These are phyloP conservation scores for Trichoderma sp. DNA, from an alignment of 2,329 filamentous ascomycete genomes.

Conservation along the genomic window DNA sequence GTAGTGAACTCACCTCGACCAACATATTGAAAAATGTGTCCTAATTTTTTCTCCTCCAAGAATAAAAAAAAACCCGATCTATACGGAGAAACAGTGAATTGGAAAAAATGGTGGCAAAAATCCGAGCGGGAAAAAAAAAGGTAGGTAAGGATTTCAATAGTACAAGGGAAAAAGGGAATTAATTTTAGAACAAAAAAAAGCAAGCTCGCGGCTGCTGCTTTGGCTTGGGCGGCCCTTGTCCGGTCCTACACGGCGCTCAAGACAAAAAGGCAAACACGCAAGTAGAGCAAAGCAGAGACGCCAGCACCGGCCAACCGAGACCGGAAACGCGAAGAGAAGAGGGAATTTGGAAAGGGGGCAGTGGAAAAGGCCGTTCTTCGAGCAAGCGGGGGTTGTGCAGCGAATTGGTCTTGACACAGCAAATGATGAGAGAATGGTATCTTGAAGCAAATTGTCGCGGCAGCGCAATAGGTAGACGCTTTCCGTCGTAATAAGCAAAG, in stretches of 20 bases:
- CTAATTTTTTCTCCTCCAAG: conserved; percentile 1
- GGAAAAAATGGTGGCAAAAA: conserved; percentile 23
- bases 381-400: background rate
- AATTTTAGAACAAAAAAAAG: background rate
- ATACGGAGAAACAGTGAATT: conserved; percentile 4
- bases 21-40: conserved; percentile 33
- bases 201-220: background rate
- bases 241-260: background rate
- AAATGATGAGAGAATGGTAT: background rate
- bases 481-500: background rate
- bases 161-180: conserved; percentile 17
- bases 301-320: background rate
- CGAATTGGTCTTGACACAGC: background rate
- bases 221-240: conserved; percentile 5
- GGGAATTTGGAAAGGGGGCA: background rate
- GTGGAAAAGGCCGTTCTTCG: background rate
- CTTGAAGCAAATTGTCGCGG: background rate
- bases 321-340: background rate
- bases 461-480: background rate
- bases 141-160: conserved; percentile 10
- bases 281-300: background rate
- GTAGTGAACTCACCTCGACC: conserved; percentile 40
- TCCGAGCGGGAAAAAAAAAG: conserved; percentile 2
- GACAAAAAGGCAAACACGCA: background rate
- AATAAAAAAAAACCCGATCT: background rate